Base-by-base conservation (phyloP, 1,139 yeast genomes). In the Yamadazyma dendronema region DNA sequence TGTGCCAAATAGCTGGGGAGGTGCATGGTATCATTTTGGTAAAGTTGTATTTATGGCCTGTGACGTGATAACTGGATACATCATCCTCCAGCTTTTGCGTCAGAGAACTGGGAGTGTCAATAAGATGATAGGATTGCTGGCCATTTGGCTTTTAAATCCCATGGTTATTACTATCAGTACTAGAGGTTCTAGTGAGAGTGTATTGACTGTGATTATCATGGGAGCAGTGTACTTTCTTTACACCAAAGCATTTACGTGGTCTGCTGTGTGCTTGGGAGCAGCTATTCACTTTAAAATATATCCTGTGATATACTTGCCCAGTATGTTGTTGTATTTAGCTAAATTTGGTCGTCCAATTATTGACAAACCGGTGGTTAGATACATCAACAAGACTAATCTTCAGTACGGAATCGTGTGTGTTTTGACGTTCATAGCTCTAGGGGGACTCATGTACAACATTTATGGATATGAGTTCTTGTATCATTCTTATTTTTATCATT, bases 121-220 rank as follows among this genome's bases (percentile, higher is more conserved):
- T 8, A 65, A 70, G 14, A 13, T 40, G 4, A 48, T 70, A 16
- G 37, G 67, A 10, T 67, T 79, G 41, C 60, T 81, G 24, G 63
- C 84, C 1, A 65, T 89, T 3, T 92, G 98, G 98, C 67, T 92
- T 28, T 68, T 88, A 49, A 92, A 92, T 57, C 98, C 98, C 10
- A 86, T 92, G 94, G 98, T 90, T 0, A 79, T 85, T 23, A 89
- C 96, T 1, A 92, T 92, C 31, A 83, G 95, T 44, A 89, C 97
- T 0, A 67, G 98, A 38, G 98, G 98, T 0, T 86, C 95, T 15
- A 84, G 96, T 0, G 98, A 92, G 56, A 90, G 97, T 44, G 71
- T 92, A 2, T 64, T 92, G 32, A 88, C 95, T 1, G 90, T 86
- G 17, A 67, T 90, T 50, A 75, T 89, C 3, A 76, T 89, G 73